Evolutionary conservation across 2,329 filamentous ascomycete species (phyloP), one percentile per base, ranked within the genome.

Genomic region (Cladophialophora immunda): DNA sequence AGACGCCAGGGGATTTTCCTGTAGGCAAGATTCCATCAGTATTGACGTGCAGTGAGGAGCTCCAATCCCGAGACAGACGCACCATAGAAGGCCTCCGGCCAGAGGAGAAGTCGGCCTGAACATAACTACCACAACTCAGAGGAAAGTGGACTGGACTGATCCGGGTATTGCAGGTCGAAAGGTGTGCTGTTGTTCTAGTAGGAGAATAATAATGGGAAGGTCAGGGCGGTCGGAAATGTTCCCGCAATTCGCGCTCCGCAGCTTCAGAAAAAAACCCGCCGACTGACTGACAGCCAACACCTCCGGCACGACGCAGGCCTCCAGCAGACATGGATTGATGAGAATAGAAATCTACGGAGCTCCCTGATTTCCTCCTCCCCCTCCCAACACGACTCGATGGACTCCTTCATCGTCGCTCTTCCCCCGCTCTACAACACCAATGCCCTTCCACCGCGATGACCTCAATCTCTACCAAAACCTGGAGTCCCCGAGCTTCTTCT

Each of bases 1-100:
- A 99, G 88, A 69, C 95, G 90, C 94, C 94, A 99, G 73, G 95
- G 95, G 75, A 91, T 93, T 88, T 99, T 99, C 95, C 92, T 89
- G 74, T 32, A 66, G 34, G 17, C 3, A 22, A 50, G 41, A 22
- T 41, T 41, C 67, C 38, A 55, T 55, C 15, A 29, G 53, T 7
- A 41, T 54, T n/a, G 30, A 45, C 30, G 34, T 17, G 38, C 8
- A 34, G 36, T 13, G 32, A 17, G 56, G 9, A 56, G 60, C 22
- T 56, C 25, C 15, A 32, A 22, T 13, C 19, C 7, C 13, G n/a
- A 17, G 19, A 32, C 8, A 19, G 27, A 72, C 80, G 55, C 85
- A 93, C 90, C 93, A 97, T 73, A 97, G 85, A 62, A 97, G 89
- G 80, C 93, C 93, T 70, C 92, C 87, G 64, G 88, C 90, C 27